These are phyloP conservation scores for Naganishia friedmannii DNA, from an alignment of 768 basidiomycete genomes.

Conservation along the genomic window DNA sequence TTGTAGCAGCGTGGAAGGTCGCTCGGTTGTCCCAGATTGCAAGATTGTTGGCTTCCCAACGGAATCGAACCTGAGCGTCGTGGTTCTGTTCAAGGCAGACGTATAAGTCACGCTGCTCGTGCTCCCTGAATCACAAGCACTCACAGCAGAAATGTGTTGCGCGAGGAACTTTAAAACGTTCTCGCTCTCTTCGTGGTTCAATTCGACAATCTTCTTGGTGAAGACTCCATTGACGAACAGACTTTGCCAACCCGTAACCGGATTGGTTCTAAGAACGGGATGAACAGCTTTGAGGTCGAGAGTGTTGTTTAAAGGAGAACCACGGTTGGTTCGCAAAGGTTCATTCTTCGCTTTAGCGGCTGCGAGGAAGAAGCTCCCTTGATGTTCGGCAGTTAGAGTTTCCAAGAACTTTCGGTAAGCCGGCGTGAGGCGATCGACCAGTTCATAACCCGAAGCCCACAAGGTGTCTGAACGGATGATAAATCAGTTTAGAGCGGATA, in stretches of 20 bases:
- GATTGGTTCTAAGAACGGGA: constrained; percentile 51
- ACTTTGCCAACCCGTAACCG: constrained; percentile 60
- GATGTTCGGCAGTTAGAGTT: constrained; percentile 46
- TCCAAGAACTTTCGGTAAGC: constrained; percentile 46
- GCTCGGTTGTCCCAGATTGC: constrained; percentile 64
- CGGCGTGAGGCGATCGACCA: constrained; percentile 47
- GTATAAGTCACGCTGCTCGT: constrained; percentile 48
- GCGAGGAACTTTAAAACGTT: not conserved
- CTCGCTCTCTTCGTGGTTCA: constrained; percentile 58
- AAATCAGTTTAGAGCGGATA: not conserved
- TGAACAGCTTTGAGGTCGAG: constrained; percentile 44
- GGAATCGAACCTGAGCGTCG: constrained; percentile 57
- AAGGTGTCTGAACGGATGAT: constrained; percentile 37
- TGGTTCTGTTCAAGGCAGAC: constrained; percentile 54
- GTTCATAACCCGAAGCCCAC: constrained; percentile 44
- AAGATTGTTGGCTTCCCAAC: constrained; percentile 59
- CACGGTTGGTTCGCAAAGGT: constrained; percentile 47
- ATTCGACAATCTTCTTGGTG: constrained; percentile 59
- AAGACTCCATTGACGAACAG: constrained; percentile 61
- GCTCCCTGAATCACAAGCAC: constrained; percentile 53
- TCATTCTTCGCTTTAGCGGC: constrained; percentile 44
- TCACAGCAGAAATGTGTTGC: constrained; percentile 50
- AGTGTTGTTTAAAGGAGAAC: constrained; percentile 32
- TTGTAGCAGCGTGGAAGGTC: constrained; percentile 46
- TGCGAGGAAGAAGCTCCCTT: constrained; percentile 51